phyloP scores from a whole-genome alignment of 169 alveolate genomes.

The Cyclospora cayetanensis region DNA sequence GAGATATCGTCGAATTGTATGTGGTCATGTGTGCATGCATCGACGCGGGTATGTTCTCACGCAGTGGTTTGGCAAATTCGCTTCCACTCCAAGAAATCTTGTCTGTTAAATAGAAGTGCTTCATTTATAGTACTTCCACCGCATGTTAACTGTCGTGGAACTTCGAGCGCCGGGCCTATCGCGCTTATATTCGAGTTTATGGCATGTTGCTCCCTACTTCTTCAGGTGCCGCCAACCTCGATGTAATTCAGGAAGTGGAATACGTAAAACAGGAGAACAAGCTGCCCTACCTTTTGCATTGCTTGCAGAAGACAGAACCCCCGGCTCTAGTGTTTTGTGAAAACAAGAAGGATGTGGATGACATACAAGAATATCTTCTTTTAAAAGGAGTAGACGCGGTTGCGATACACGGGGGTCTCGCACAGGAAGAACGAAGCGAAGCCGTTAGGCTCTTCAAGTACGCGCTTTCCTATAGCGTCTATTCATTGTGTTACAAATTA shows the following conservation, averaged over 20 bases:
- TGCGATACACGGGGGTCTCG: slow-evolving; percentile 93
- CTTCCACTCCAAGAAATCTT: too few species aligned
- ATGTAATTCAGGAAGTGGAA: slow-evolving; percentile 94
- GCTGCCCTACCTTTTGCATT: slow-evolving; percentile 86
- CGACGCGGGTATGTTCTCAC: too few species aligned
- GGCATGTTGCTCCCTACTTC: not conserved
- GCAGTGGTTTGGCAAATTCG: too few species aligned
- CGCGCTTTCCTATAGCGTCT: too few species aligned
- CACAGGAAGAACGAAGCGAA: slow-evolving; percentile 89
- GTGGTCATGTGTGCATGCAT: too few species aligned
- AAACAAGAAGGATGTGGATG: slow-evolving; percentile 95
- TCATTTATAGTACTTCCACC: too few species aligned
- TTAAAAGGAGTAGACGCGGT: slow-evolving; percentile 90
- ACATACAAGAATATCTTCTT: slow-evolving; percentile 92
- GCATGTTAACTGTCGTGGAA: too few species aligned
- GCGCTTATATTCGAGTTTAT: not conserved
- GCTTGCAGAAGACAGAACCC: slow-evolving; percentile 95
- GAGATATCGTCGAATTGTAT: too few species aligned
- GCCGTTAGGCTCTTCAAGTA: slow-evolving; percentile 85
- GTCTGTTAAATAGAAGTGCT: too few species aligned
- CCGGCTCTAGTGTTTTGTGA: slow-evolving; percentile 96
- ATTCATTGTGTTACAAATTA: not conserved
- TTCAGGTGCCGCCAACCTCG: slow-evolving; percentile 91
- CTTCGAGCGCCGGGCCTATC: too few species aligned
- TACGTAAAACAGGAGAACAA: slow-evolving; percentile 93